Evolutionary conservation across 495 filamentous ascomycete genomes (phyloP).

Genomic region (Eremomyces bilateralis): DNA sequence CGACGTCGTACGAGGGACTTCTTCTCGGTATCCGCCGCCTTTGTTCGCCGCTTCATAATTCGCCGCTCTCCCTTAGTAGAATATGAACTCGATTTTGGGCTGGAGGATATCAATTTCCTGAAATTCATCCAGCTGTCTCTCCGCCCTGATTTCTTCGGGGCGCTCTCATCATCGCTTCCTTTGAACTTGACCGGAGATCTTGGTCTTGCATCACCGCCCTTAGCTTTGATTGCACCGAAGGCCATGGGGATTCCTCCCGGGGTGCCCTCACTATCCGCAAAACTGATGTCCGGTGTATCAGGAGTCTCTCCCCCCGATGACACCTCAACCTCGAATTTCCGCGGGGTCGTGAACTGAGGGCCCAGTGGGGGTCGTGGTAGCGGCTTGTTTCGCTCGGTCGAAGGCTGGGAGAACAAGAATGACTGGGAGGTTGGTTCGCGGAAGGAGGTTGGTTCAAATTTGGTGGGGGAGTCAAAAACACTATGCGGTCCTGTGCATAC

Average conservation of each 20-base stretch:
- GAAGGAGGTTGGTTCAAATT: slow-evolving; percentile 23
- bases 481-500: slow-evolving; percentile 29
- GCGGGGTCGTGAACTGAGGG: slow-evolving; percentile 58
- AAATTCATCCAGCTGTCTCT: background rate
- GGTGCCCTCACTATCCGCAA: slow-evolving; percentile 46
- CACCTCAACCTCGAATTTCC: slow-evolving; percentile 38
- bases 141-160: slow-evolving; percentile 3
- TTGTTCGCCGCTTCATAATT: slow-evolving; percentile 9
- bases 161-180: background rate
- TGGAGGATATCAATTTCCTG: too few species aligned
- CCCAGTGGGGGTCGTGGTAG: slow-evolving; percentile 25
- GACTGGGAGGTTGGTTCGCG: slow-evolving; percentile 27
- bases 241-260: too few species aligned
- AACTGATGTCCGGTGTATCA: slow-evolving; percentile 46
- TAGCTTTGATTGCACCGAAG: too few species aligned
- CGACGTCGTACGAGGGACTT: background rate
- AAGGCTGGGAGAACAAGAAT: slow-evolving; percentile 8
- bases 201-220: too few species aligned
- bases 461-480: slow-evolving; percentile 29
- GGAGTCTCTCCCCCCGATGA: slow-evolving; percentile 54
- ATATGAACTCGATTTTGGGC: slow-evolving; percentile 4
- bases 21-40: slow-evolving; percentile 4
- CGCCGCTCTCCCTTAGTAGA: slow-evolving; percentile 8
- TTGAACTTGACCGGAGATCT: background rate
- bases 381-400: slow-evolving; percentile 14